These are phyloP conservation scores for Candida yuanshanica DNA, from an alignment of 805 yeast species.

Conservation along the genomic window DNA sequence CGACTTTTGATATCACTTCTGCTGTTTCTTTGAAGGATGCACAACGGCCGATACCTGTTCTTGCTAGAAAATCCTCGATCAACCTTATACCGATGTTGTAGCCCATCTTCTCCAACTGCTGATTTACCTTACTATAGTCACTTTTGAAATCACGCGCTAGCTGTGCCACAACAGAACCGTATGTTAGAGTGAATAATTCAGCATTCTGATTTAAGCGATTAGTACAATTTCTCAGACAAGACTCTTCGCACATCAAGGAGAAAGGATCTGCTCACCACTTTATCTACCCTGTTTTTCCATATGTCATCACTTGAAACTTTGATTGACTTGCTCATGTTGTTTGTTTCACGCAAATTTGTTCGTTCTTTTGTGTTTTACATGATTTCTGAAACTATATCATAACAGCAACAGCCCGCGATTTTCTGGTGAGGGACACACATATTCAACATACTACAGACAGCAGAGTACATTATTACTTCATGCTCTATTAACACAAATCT, in stretches of 20 bases:
- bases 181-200: slow-evolving; percentile 89
- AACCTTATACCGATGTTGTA: slow-evolving; percentile 87
- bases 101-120: slow-evolving; percentile 88
- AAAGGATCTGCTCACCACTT: slow-evolving; percentile 56
- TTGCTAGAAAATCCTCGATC: slow-evolving; percentile 89
- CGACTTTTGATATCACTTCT: slow-evolving; percentile 78
- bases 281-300: slow-evolving; percentile 85
- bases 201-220: slow-evolving; percentile 48
- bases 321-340: slow-evolving; percentile 33
- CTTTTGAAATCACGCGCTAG: slow-evolving; percentile 75
- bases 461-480: neutral
- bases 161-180: slow-evolving; percentile 91
- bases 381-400: no score
- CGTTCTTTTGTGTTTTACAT: no score
- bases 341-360: no score
- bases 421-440: slow-evolving; percentile 4
- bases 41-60: slow-evolving; percentile 83
- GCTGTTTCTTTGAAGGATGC: slow-evolving; percentile 76
- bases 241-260: no score
- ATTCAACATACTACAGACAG: neutral
- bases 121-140: slow-evolving; percentile 74
- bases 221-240: neutral
- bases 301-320: slow-evolving; percentile 73
- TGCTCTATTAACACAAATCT: neutral
- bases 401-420: neutral